A percentile compares a stretch with the other conserved stretches of the same genome.
Conservation (phyloP, 2,329 filamentous ascomycete genomes). For the Fusarium solani-melongenae region DNA sequence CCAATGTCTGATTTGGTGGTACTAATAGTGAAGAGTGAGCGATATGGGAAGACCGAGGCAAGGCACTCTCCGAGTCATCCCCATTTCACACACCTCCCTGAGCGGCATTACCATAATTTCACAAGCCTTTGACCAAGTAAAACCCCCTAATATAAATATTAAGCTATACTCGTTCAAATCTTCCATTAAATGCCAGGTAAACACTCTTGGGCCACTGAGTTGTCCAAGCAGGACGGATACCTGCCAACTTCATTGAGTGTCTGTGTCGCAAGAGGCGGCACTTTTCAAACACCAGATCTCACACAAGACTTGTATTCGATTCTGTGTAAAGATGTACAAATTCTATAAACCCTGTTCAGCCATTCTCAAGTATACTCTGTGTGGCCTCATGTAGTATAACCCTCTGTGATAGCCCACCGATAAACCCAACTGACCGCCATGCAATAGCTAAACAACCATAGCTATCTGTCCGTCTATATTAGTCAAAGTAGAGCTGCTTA, state of each 20-base stretch:
- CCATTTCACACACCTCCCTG: neutral
- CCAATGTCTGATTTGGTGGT: neutral
- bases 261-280: neutral
- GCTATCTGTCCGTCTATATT: neutral
- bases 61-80: neutral
- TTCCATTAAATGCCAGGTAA: neutral
- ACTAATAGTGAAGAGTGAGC: neutral
- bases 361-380: neutral
- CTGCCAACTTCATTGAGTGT: neutral
- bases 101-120: neutral
- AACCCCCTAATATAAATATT: no score
- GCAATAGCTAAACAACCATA: neutral
- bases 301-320: neutral
- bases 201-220: neutral
- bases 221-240: no score
- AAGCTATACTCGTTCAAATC: no score
- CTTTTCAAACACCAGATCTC: neutral
- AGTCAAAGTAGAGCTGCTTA: neutral
- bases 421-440: neutral
- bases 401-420: neutral
- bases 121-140: no score
- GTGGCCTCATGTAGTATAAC: neutral
- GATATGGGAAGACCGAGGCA: neutral
- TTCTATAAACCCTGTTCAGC: neutral
- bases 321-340: neutral